A percentile compares a stretch with the other conserved stretches of the same genome.
phyloP scores from a whole-genome alignment of 2,329 filamentous ascomycete species.

The Colletotrichum viniferum region DNA sequence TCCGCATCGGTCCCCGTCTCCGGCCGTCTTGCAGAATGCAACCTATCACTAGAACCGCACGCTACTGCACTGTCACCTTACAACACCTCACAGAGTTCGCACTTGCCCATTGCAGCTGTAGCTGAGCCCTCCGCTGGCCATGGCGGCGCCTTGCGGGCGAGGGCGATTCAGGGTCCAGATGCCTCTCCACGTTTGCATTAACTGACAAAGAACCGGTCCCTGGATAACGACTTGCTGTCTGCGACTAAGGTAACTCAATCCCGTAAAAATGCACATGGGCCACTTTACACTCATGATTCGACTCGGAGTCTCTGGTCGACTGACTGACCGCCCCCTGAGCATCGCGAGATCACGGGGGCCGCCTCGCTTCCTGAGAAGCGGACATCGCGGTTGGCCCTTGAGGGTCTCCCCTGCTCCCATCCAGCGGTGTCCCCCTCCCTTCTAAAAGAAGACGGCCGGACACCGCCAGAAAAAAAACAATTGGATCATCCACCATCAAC shows the following conservation, averaged over 20 bases:
- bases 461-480: not conserved
- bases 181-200: not conserved
- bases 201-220: not conserved
- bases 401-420: constrained; percentile 5
- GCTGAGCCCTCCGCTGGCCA: not conserved
- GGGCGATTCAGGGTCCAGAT: constrained; percentile 8
- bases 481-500: not conserved
- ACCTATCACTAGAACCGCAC: not conserved
- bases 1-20: not conserved
- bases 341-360: not conserved
- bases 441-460: not conserved
- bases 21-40: constrained; percentile 5
- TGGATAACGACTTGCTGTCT: not conserved
- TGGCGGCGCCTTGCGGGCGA: not conserved
- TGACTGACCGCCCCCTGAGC: constrained; percentile 4
- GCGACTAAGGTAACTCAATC: not conserved
- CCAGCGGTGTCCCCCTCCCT: not conserved
- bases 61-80: not conserved
- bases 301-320: not conserved
- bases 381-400: not conserved
- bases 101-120: not conserved
- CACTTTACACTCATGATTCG: not conserved
- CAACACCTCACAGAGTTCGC: not conserved
- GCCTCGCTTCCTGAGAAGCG: not conserved
- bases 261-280: not conserved